Conservation (phyloP, 345 rosid genomes). For the Cardiospermum halicacabum region DNA sequence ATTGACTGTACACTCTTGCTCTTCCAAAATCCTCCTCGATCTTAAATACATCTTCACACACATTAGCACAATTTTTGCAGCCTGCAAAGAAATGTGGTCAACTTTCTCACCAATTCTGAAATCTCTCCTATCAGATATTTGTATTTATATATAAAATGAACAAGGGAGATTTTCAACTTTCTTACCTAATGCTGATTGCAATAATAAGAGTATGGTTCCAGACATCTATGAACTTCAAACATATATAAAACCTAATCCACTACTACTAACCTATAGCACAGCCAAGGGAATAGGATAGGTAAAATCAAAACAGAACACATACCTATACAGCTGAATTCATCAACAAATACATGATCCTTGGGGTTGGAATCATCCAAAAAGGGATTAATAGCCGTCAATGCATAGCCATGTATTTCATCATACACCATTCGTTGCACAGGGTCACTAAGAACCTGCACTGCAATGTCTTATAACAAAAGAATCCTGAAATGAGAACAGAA, state of each 20-base stretch:
- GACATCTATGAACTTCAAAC: not conserved
- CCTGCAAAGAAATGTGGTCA: conserved; percentile 37
- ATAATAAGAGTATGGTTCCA: not conserved
- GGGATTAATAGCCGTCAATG: conserved; percentile 77
- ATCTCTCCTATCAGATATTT: not conserved
- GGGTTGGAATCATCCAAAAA: conserved; percentile 66
- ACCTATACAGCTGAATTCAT: conserved; percentile 98
- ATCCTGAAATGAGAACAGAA: not conserved
- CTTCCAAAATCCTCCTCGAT: conserved; percentile 96
- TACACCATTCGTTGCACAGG: conserved; percentile 93
- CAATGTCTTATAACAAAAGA: conserved; percentile 8
- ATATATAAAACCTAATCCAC: not conserved
- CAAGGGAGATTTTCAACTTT: not conserved
- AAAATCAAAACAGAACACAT: conserved; percentile 3
- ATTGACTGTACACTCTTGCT: conserved; percentile 77
- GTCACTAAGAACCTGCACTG: conserved; percentile 85
- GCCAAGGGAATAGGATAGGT: too few species aligned
- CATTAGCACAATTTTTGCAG: conserved; percentile 90
- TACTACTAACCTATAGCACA: too few species aligned
- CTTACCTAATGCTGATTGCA: not conserved
- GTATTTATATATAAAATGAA: not conserved
- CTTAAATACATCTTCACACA: conserved; percentile 60
- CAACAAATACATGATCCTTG: conserved; percentile 80
- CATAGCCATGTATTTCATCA: conserved; percentile 94
- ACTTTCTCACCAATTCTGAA: not conserved